Base-by-base conservation (phyloP, 2,329 filamentous ascomycete genomes). In the Erysiphe neolycopersici region DNA sequence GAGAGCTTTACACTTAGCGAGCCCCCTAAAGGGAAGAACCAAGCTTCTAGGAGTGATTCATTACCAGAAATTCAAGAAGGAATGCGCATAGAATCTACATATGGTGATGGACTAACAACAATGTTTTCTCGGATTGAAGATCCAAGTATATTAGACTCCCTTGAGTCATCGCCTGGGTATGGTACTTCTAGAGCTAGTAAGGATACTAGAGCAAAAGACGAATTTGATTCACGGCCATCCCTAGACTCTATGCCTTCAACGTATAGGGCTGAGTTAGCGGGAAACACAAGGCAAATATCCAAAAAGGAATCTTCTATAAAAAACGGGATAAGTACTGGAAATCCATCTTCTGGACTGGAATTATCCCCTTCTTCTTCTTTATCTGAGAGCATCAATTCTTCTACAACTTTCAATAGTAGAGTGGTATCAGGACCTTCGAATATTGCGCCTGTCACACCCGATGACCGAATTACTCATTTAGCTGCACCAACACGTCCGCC, bases 1-100 rank as follows among this genome's bases (percentile, higher is more conserved):
- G 75, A 80, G 12, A 73, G 74, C 26, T 85, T 85, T 60, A 82
- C 77, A 59, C 60, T 89, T 38, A 81, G 87, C 54, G 82, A 92
- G 41, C 80, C 79, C 1, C 81, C 83, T 0, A 79, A 75, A 58
- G 69, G 65, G 53, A 69, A 65, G 55, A 67, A 66, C 57, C 52
- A 58, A n/a, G 61, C 61, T 26, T 51, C 54, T 9, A 53, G 52
- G 36, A 54, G 51, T 5, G 52, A 53, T 38, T 58, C 56, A 16
- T 48, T 64, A 43, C 61, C 60, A 44, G 64, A 60, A n/a, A 12
- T n/a, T 42, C 46, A 50, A 14, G 48, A 49, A 39, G 46, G 47
- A 18, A 49, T 41, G 38, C 47, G 46, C 26, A 59, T 60, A 14
- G 53, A 57, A 30, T 58, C 59, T 22, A 59, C 61, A 30, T 56